These are phyloP conservation scores for Phialophora tarda DNA, from an alignment of 2,329 filamentous ascomycete genomes.

Conservation along the genomic window DNA sequence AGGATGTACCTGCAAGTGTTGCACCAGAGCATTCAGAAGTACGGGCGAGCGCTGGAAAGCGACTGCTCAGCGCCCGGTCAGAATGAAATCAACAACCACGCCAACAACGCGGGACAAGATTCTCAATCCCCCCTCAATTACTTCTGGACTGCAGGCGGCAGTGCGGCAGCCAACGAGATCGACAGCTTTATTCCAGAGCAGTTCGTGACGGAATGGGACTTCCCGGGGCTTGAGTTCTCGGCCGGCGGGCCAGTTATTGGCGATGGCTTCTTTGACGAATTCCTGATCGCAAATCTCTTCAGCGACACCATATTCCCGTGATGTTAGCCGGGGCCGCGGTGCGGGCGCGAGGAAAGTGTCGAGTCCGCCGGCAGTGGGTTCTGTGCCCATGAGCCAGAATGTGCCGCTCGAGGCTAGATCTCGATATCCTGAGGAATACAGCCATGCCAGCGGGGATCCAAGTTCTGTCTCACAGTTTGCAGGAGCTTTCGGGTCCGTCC, in stretches of 20 bases:
- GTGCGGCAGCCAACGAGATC: conserved; percentile 52
- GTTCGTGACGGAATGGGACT: conserved; percentile 65
- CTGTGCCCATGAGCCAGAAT: background rate
- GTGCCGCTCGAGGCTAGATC: background rate
- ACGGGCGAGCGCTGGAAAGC: conserved; percentile 53
- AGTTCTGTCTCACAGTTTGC: background rate
- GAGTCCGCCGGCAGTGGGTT: background rate
- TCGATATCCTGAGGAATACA: background rate
- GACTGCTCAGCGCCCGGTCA: conserved; percentile 11
- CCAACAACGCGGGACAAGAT: conserved; percentile 4
- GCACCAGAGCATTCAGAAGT: conserved; percentile 58
- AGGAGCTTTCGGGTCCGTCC: conserved; percentile 41
- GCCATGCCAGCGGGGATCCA: conserved; percentile 15
- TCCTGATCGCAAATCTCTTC: conserved; percentile 41
- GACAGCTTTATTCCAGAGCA: conserved; percentile 61
- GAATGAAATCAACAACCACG: conserved; percentile 1
- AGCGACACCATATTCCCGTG: conserved; percentile 43
- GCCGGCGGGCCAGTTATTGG: conserved; percentile 50
- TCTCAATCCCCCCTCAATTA: conserved; percentile 38
- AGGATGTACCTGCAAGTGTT: conserved; percentile 59
- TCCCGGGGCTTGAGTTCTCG: conserved; percentile 61
- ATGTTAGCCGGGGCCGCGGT: conserved; percentile 37
- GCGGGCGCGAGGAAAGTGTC: background rate
- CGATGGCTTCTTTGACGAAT: conserved; percentile 57
- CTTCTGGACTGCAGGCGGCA: conserved; percentile 47